Evolutionary conservation across 2,329 filamentous ascomycete genomes (phyloP), one percentile per base, ranked within the genome.

Genomic region (Arachnopeziza araneosa): DNA sequence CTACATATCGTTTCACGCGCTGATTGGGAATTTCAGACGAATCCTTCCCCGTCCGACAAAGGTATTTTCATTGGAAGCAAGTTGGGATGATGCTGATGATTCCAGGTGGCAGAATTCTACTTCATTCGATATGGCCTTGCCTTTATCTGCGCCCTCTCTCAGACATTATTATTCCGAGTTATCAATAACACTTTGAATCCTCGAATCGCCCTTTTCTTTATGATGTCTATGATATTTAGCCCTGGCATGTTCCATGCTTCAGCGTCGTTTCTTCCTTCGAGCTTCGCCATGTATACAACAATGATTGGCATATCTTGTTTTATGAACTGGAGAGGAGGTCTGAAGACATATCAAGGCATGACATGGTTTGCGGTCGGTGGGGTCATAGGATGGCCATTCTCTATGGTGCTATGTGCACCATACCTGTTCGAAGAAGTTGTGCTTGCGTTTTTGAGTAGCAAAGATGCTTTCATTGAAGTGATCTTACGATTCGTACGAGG

Each of bases 221-320:
- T 96, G 61, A 78, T 93, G 63, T 85, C 89, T 51, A 86, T 89
- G 61, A 77, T 91, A 55, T 86, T 88, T 60, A 96, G 89, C 63
- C 90, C 95, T 0, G 95, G 95, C 51, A 96, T 96, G 81, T 98
- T 96, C 72, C 91, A 97, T 74, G 89, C 95, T 4, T 91, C 91
- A 60, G 83, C 89, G 1, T 86, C 93, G 6, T 97, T 90, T 71
- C 79, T 99, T 5, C 95, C 95, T 0, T 96, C 93, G 9, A 96
- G 89, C 74, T 99, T 99, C 71, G 89, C 95, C 70, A 99, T 99
- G 95, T 97, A 96, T 73, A 90, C 87, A 61, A 87, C 85, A 17
- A 95, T 95, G 81, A 79, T 98, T 8, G 95, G 93, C 12, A 84
- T 92, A 58, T 84, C 92, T 1, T 86, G 91, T 0, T 99, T 98